Conservation (phyloP, 1,284 basidiomycete genomes). For the Leccinum subfulvum region DNA sequence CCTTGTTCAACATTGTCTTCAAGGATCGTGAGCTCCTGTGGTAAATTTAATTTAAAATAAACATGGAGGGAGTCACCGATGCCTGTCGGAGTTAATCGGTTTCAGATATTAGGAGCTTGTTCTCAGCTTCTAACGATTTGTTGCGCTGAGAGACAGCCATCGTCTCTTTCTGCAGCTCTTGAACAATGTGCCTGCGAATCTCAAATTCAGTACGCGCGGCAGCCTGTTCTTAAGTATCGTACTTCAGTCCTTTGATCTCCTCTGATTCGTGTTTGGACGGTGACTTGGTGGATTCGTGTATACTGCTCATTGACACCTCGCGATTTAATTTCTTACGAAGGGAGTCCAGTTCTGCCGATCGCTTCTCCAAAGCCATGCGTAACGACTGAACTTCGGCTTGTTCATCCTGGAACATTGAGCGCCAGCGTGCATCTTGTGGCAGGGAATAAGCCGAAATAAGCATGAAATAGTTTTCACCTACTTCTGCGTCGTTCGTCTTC, state of each 20-base stretch:
- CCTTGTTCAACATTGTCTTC: conserved; percentile 76
- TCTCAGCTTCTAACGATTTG: conserved; percentile 76
- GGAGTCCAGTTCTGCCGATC: conserved; percentile 51
- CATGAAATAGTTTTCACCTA: conserved; percentile 14
- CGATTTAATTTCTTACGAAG: conserved; percentile 57
- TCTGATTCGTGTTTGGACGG: conserved; percentile 54
- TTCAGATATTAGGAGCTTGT: conserved; percentile 70
- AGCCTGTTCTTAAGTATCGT: conserved; percentile 21
- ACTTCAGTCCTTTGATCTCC: conserved; percentile 80
- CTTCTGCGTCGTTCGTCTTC: conserved; percentile 13
- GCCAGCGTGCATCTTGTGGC: conserved; percentile 30
- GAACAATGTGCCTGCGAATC: conserved; percentile 72
- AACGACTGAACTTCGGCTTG: conserved; percentile 39
- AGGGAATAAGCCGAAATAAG: conserved; percentile 19
- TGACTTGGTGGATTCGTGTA: conserved; percentile 32
- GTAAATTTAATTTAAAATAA: conserved; percentile 8
- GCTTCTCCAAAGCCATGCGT: conserved; percentile 44
- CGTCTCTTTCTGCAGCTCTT: conserved; percentile 84
- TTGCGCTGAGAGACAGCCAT: conserved; percentile 57
- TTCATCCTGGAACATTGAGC: conserved; percentile 40
- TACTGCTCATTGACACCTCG: conserved; percentile 48
- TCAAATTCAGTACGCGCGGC: conserved; percentile 8
- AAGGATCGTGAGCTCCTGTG: conserved; percentile 66
- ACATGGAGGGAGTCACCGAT: neutral
- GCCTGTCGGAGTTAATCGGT: conserved; percentile 77